phyloP scores from a whole-genome alignment of 192 early-diverging fungal genomes.

The Mortierella antarctica region DNA sequence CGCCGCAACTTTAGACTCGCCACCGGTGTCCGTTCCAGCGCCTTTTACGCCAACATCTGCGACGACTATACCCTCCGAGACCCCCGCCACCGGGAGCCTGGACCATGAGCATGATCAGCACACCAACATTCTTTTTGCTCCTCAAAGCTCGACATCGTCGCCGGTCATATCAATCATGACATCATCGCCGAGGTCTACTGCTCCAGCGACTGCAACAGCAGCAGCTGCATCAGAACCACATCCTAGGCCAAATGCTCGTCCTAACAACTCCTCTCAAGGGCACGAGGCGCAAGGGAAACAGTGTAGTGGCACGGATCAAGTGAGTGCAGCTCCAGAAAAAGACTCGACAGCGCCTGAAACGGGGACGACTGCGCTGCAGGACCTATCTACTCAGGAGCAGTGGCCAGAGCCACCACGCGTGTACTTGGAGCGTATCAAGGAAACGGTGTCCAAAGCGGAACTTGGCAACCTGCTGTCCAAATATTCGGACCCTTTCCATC shows the following conservation, averaged over 20 bases:
- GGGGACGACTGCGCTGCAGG: neutral
- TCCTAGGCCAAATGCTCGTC: neutral
- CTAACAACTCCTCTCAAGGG: neutral
- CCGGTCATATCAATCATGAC: neutral
- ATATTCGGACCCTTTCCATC: constrained; percentile 61
- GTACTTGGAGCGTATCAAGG: constrained; percentile 56
- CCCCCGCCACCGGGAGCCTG: too few relatives aligned
- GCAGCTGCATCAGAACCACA: neutral
- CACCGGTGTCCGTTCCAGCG: neutral
- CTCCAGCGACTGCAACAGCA: neutral
- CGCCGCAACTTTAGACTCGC: neutral
- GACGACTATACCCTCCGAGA: too few relatives aligned
- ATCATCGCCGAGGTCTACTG: neutral
- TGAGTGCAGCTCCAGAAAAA: neutral
- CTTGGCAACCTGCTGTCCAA: constrained; percentile 67
- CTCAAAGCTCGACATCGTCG: neutral
- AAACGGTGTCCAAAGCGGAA: constrained; percentile 61
- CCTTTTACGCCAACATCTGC: constrained; percentile 4
- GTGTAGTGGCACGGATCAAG: neutral
- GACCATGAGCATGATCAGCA: neutral
- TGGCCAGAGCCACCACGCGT: constrained; percentile 55
- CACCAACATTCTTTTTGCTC: neutral
- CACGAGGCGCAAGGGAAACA: neutral
- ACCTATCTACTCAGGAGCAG: neutral
- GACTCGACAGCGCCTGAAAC: neutral